These are phyloP conservation scores for Graphiopsis chlorocephala DNA, from an alignment of 2,329 filamentous ascomycete genomes.

Conservation along the genomic window DNA sequence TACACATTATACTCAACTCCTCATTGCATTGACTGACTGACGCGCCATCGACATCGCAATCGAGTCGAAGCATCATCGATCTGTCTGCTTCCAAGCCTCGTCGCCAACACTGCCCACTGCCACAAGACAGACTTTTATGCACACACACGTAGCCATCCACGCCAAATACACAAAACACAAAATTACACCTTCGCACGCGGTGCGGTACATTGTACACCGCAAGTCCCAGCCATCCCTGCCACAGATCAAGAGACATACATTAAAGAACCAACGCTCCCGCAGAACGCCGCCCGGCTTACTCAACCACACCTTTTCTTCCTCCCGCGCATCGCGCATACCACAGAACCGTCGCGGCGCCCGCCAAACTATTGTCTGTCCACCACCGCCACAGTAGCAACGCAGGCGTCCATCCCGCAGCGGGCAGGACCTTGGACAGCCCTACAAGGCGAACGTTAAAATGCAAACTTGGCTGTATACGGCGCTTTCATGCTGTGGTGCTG, in stretches of 20 bases:
- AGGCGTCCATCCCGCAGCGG: conserved; percentile 9
- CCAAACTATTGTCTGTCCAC: background rate
- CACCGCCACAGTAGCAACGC: conserved; percentile 15
- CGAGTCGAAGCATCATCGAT: background rate
- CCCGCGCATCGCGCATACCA: background rate
- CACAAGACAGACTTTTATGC: background rate
- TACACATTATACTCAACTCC: too few relatives aligned
- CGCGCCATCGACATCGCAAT: background rate
- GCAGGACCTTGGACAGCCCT: conserved; percentile 2
- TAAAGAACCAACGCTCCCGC: background rate
- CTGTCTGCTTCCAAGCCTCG: background rate
- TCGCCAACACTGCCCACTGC: background rate
- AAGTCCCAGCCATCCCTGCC: background rate
- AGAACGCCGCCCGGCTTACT: background rate
- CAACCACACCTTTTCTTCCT: background rate
- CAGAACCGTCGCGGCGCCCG: background rate
- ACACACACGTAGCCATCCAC: background rate
- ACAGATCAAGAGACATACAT: background rate
- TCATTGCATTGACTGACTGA: background rate
- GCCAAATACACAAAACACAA: background rate
- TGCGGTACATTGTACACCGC: background rate
- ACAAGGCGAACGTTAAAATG: conserved; percentile 1
- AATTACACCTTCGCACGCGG: background rate
- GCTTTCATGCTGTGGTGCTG: background rate
- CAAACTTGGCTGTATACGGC: background rate